Evolutionary conservation across 352 stramenopile species (phyloP).

Genomic region (Phytophthora parvispora): DNA sequence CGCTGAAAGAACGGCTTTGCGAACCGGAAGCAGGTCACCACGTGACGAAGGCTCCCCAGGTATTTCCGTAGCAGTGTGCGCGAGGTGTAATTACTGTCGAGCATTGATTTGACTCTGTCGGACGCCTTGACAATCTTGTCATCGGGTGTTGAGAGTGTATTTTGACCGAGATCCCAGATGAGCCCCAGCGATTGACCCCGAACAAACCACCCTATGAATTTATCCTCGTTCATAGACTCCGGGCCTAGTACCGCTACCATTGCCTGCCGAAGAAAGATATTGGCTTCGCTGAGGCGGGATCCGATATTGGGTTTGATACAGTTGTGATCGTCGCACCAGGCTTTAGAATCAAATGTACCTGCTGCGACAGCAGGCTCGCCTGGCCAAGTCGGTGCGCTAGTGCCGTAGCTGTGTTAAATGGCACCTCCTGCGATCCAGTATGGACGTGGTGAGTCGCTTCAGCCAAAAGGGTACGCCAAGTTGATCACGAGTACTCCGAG

Average conservation of each 20-base stretch:
- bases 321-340: background rate
- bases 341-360: background rate
- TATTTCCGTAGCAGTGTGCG: background rate
- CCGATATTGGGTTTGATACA: background rate
- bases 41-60: background rate
- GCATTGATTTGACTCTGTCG: background rate
- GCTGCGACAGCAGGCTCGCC: background rate
- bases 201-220: background rate
- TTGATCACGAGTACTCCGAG: background rate
- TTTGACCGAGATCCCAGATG: background rate
- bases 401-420: background rate
- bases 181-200: background rate
- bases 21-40: background rate
- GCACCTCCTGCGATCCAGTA: background rate
- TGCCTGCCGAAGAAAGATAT: background rate
- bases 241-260: background rate
- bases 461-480: background rate
- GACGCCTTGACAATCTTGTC: background rate
- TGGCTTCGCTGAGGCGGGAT: background rate
- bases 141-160: background rate
- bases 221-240: background rate
- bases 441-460: background rate
- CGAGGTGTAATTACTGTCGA: background rate
- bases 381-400: background rate
- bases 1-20: background rate